Evolutionary conservation across 208 protist genomes (phyloP).

Genomic region (Wallacemonas collosoma): DNA sequence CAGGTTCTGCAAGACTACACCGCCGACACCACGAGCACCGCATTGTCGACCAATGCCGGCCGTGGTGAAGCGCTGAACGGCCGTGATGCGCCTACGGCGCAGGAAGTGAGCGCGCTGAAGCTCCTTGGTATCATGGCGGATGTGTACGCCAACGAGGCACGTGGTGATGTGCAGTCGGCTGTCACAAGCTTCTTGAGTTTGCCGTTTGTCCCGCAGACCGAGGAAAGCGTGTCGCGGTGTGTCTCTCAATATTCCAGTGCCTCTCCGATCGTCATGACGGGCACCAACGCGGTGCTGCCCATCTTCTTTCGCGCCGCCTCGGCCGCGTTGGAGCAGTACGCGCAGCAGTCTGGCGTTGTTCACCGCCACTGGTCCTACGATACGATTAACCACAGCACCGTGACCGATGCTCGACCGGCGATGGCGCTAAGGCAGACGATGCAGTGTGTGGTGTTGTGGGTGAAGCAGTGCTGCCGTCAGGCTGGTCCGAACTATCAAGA

Average conservation of each 20-base stretch:
- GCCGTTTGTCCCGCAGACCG: conserved; percentile 52
- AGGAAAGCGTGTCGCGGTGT: conserved; percentile 24
- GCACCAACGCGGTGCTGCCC: conserved; percentile 36
- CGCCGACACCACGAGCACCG: conserved; percentile 16
- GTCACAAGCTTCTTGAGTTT: conserved; percentile 50
- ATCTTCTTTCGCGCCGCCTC: conserved; percentile 34
- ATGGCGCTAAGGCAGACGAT: conserved; percentile 40
- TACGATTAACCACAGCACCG: conserved; percentile 17
- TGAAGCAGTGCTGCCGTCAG: conserved; percentile 54
- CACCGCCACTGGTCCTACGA: conserved; percentile 9
- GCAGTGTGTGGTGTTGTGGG: conserved; percentile 54
- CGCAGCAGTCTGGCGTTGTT: conserved; percentile 12
- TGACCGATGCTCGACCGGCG: neutral
- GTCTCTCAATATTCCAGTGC: conserved; percentile 33
- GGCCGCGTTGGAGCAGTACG: conserved; percentile 25
- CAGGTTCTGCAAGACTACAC: conserved; percentile 23
- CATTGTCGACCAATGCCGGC: neutral
- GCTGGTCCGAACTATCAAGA: conserved; percentile 23
- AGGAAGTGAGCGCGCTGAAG: conserved; percentile 19
- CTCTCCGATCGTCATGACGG: conserved; percentile 27
- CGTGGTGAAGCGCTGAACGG: neutral
- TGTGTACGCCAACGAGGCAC: conserved; percentile 38
- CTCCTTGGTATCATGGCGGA: conserved; percentile 65
- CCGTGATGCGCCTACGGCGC: neutral
- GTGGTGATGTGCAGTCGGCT: conserved; percentile 44